Conservation (phyloP, 495 filamentous ascomycete species). For the Hypoxylon trugodes region DNA sequence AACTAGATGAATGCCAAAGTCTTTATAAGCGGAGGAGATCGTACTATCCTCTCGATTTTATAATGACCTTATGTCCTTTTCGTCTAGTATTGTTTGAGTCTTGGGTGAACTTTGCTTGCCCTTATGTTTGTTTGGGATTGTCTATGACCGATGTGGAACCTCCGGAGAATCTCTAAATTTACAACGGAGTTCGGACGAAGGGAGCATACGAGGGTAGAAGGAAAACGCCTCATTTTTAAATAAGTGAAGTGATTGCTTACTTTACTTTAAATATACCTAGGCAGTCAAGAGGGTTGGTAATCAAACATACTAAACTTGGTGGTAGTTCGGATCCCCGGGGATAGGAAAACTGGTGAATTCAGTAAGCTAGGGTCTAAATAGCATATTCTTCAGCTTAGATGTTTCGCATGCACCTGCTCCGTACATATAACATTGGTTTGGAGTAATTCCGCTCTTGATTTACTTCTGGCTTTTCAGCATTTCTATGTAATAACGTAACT, state of each 20-base stretch:
- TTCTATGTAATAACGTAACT: slow-evolving; percentile 18
- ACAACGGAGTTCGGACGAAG: slow-evolving; percentile 28
- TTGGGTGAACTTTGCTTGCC: neutral
- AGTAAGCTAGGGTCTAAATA: neutral
- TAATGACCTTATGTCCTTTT: no score
- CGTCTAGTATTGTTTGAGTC: neutral
- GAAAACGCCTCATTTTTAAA: neutral
- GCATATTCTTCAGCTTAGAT: no score
- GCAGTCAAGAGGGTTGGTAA: neutral
- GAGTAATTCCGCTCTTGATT: neutral
- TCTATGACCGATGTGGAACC: neutral
- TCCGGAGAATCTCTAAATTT: slow-evolving; percentile 16
- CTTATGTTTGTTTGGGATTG: neutral
- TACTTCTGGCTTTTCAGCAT: slow-evolving; percentile 6
- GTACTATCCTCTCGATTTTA: neutral
- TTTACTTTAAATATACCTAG: no score
- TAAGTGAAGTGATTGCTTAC: neutral
- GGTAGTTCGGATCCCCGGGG: neutral
- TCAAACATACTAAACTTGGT: neutral
- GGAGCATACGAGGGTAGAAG: neutral
- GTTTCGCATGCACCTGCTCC: no score
- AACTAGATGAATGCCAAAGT: slow-evolving; percentile 1
- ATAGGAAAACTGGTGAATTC: neutral
- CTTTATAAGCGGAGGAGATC: neutral
- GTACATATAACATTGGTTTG: neutral